Conservation (phyloP, 2,329 filamentous ascomycete species). For the Metarhizium anisopliae region DNA sequence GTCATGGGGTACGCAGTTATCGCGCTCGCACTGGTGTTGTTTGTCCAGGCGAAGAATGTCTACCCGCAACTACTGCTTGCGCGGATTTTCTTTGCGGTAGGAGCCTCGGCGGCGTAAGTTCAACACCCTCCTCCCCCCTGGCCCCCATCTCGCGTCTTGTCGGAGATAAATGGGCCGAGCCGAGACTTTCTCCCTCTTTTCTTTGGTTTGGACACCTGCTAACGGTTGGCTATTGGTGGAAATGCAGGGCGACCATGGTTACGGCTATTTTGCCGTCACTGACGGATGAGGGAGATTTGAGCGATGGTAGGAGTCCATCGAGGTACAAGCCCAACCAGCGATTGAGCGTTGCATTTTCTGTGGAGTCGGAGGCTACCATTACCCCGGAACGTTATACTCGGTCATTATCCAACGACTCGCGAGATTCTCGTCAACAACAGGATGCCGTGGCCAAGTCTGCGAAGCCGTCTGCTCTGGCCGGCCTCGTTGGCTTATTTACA, state of each 20-base stretch:
- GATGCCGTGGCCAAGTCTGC: constrained; percentile 20
- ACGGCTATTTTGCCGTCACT: constrained; percentile 80
- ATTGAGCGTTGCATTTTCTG: constrained; percentile 54
- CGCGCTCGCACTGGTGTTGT: constrained; percentile 64
- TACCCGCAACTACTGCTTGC: constrained; percentile 84
- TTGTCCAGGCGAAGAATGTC: constrained; percentile 79
- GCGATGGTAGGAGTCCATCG: constrained; percentile 15
- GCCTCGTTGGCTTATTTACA: constrained; percentile 85
- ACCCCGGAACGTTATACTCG: constrained; percentile 53
- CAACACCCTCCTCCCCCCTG: too few relatives aligned
- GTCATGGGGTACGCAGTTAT: constrained; percentile 78
- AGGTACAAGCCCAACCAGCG: constrained; percentile 32
- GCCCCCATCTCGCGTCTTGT: neutral
- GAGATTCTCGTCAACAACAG: constrained; percentile 9
- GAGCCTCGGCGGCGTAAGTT: constrained; percentile 74
- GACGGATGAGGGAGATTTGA: constrained; percentile 39
- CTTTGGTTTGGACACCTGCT: neutral
- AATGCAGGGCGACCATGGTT: constrained; percentile 74
- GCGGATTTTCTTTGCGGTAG: constrained; percentile 78
- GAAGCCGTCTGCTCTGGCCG: constrained; percentile 61
- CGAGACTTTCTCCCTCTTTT: neutral
- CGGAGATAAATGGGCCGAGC: neutral
- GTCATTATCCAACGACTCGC: constrained; percentile 21
- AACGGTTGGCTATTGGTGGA: neutral
- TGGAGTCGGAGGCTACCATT: constrained; percentile 67